A percentile compares a stretch with the other conserved stretches of the same genome.
These are phyloP conservation scores for Trametes coccinea DNA, from an alignment of 768 basidiomycete species.

Conservation along the genomic window DNA sequence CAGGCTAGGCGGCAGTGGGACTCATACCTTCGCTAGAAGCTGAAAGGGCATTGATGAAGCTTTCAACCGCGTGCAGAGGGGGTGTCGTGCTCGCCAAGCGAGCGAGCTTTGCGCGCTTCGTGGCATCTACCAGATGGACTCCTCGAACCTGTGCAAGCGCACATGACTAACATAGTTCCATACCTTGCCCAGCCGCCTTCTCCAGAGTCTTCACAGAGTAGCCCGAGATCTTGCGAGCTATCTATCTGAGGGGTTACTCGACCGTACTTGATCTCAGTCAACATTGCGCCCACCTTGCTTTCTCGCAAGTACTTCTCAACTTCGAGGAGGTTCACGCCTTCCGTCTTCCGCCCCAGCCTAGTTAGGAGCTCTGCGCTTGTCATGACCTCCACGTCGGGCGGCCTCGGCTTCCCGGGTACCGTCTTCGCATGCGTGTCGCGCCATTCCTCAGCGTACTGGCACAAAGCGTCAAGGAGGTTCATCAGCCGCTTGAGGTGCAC, in stretches of 20 bases:
- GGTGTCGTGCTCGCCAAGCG: constrained; percentile 50
- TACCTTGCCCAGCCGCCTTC: constrained; percentile 31
- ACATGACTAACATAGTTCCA: not conserved
- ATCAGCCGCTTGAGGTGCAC: constrained; percentile 81
- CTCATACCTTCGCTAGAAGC: constrained; percentile 68
- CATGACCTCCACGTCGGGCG: constrained; percentile 53
- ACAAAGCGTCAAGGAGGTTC: constrained; percentile 68
- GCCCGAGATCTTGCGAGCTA: constrained; percentile 81
- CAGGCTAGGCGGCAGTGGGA: no score
- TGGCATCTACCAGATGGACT: constrained; percentile 21
- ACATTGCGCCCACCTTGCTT: constrained; percentile 60
- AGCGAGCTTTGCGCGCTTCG: constrained; percentile 29
- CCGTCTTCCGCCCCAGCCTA: constrained; percentile 63
- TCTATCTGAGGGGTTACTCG: constrained; percentile 35
- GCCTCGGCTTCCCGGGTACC: constrained; percentile 24
- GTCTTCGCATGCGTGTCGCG: constrained; percentile 32
- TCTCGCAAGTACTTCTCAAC: constrained; percentile 76
- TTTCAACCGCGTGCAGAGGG: constrained; percentile 78
- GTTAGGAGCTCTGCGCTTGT: constrained; percentile 66
- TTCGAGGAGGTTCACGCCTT: constrained; percentile 81
- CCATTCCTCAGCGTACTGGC: constrained; percentile 60
- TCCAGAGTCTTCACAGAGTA: constrained; percentile 53
- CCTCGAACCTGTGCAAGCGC: not conserved
- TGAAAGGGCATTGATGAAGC: constrained; percentile 76
- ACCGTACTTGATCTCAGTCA: no score